A percentile compares a stretch with the other conserved stretches of the same genome.
Evolutionary conservation across 2,329 filamentous ascomycete species (phyloP).

Genomic region (Falciphora oryzae): DNA sequence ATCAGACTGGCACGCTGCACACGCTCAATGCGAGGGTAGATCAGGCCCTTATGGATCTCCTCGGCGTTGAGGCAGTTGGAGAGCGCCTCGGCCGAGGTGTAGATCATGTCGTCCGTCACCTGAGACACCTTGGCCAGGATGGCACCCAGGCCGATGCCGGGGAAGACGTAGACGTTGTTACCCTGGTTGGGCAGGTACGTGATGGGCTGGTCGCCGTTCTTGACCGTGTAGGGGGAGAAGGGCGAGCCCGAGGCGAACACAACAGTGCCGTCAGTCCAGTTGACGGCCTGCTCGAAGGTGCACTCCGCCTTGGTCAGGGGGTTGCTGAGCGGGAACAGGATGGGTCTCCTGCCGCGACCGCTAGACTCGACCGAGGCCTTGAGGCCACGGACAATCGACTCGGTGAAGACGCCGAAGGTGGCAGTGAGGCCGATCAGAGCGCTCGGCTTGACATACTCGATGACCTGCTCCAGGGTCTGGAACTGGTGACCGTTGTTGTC

Average conservation of each 20-base stretch:
- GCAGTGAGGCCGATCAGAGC: slow-evolving; percentile 93
- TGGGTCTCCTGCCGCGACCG: slow-evolving; percentile 68
- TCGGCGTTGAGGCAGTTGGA: slow-evolving; percentile 71
- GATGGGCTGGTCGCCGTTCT: slow-evolving; percentile 51
- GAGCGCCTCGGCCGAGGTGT: slow-evolving; percentile 80
- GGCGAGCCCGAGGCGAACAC: slow-evolving; percentile 95
- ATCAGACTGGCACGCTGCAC: slow-evolving; percentile 85
- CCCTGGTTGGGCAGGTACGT: slow-evolving; percentile 78
- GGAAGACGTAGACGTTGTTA: slow-evolving; percentile 91
- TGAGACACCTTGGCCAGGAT: slow-evolving; percentile 84
- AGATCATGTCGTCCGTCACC: slow-evolving; percentile 94
- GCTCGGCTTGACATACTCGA: slow-evolving; percentile 91
- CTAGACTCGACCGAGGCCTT: slow-evolving; percentile 58
- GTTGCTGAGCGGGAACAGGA: slow-evolving; percentile 96
- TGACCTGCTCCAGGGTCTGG: slow-evolving; percentile 80
- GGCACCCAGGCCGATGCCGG: slow-evolving; percentile 86
- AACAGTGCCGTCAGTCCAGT: slow-evolving; percentile 82
- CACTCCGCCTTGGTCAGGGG: slow-evolving; percentile 96
- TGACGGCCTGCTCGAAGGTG: slow-evolving; percentile 89
- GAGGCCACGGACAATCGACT: slow-evolving; percentile 69
- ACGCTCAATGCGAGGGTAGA: slow-evolving; percentile 87
- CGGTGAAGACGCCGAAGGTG: slow-evolving; percentile 90
- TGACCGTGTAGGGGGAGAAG: slow-evolving; percentile 68
- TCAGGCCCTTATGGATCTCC: slow-evolving; percentile 75
- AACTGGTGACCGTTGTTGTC: slow-evolving; percentile 64